Base-by-base conservation (phyloP, 2,329 filamentous ascomycete genomes). In the Penicillium brasilianum region DNA sequence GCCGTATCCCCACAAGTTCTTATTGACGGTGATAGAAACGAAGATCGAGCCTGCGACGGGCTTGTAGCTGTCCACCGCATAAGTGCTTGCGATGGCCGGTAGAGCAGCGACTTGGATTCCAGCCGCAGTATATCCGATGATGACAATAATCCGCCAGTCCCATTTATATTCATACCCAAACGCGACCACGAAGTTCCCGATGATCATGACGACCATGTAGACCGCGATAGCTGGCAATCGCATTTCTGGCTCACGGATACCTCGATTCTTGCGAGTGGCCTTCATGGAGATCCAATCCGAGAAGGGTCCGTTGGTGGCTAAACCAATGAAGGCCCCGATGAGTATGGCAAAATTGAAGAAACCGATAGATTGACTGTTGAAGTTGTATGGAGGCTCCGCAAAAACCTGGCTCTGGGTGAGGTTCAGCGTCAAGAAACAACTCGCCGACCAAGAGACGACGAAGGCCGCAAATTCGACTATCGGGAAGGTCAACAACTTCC, bases 11-110 rank as follows among this genome's bases (percentile, higher is more conserved):
- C 85, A 87, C 0, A 87, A 58, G 59, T 88, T 88, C 77, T 88
- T 88, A 67, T 87, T 87, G 48, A 88, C 85, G 54, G 86, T 88
- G 64, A 87, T 83, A 8, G 82, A 78, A 0, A 88, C 86, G 69
- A 88, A 86, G 51, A 88, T 76, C 4, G 80, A 82, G 4, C 86
- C 86, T 0, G 86, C 81, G 1, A 88, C 83, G 0, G 86, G 85
- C 74, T 88, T 89, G 74, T 89, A 89, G 59, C 81, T 84, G 71
- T 89, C 87, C 14, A 89, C 82, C 0, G 85, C 84, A 67, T 88
- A 88, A 78, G 75, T 77, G 43, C 68, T 86, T 6, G 78, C 81
- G 58, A 89, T 88, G 14, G 82, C 82, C 0, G 87, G 87, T 13
- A 89, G 73, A 0, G 85, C 85, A 3, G 85, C 82, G 18, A 88